These are phyloP conservation scores for Gastrodia elata DNA, from an alignment of 106 monocot species.

Conservation along the genomic window DNA sequence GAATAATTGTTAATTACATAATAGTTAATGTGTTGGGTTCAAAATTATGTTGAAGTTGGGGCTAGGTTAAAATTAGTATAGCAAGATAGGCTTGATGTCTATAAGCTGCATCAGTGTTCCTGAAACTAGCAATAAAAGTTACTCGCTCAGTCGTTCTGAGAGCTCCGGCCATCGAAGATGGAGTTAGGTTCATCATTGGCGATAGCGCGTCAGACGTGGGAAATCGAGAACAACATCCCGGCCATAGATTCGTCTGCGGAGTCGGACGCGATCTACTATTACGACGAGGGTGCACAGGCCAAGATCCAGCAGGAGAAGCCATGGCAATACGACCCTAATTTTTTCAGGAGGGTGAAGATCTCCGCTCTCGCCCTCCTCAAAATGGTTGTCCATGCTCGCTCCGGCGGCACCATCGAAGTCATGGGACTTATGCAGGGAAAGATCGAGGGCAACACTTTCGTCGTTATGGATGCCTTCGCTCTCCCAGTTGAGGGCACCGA, in stretches of 20 bases:
- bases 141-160: too few relatives aligned
- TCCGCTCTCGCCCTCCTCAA: conserved; percentile 94
- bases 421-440: conserved; percentile 99
- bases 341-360: conserved; percentile 59
- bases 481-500: conserved; percentile 97
- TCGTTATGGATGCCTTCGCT: conserved; percentile 97
- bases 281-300: conserved; percentile 67
- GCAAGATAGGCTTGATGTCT: too few relatives aligned
- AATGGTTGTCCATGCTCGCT: conserved; percentile 94
- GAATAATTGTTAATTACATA: too few relatives aligned
- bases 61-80: too few relatives aligned
- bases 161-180: not conserved
- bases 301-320: conserved; percentile 72
- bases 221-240: conserved; percentile 81
- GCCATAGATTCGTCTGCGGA: conserved; percentile 17
- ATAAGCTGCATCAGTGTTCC: too few relatives aligned
- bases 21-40: too few relatives aligned
- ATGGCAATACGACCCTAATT: conserved; percentile 80
- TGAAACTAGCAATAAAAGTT: too few relatives aligned
- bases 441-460: conserved; percentile 71
- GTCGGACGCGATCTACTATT: conserved; percentile 66
- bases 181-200: conserved; percentile 9
- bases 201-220: conserved; percentile 86
- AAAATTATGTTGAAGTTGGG: too few relatives aligned
- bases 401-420: conserved; percentile 89